These are phyloP conservation scores for Adansonia gregorii DNA, from an alignment of 441 rosid genomes.

Conservation along the genomic window DNA sequence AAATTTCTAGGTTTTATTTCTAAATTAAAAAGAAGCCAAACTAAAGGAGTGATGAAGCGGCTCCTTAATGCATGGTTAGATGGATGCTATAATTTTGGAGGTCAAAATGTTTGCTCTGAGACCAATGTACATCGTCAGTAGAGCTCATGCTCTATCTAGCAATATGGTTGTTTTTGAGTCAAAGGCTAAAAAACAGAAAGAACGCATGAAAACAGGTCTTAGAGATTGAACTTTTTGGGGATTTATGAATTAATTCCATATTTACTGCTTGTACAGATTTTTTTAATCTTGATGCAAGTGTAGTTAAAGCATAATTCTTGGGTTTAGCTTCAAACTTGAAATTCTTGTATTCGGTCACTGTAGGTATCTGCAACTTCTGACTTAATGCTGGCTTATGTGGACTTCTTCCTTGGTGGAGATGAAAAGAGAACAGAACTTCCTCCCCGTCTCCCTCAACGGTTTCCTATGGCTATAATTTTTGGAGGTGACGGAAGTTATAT, in stretches of 20 bases:
- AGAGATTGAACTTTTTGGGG: slow-evolving; percentile 6
- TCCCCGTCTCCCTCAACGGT: slow-evolving; percentile 77
- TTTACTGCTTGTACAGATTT: background rate
- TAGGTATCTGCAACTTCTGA: slow-evolving; percentile 98
- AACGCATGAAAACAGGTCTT: background rate
- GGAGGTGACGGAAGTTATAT: slow-evolving; percentile 99
- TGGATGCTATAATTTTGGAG: slow-evolving; percentile 1
- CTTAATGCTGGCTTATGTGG: slow-evolving; percentile 94
- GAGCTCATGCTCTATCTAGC: slow-evolving; percentile 14
- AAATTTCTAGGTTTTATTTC: background rate
- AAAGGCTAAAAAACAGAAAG: background rate
- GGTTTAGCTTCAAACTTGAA: background rate
- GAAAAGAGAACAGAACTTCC: slow-evolving; percentile 98
- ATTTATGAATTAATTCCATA: slow-evolving; percentile 23
- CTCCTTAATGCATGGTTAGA: slow-evolving; percentile 4
- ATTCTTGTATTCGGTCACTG: slow-evolving; percentile 23
- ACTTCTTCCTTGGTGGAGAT: slow-evolving; percentile 99
- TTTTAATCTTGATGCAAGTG: background rate
- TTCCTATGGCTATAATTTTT: slow-evolving; percentile 84
- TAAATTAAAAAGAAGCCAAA: slow-evolving; percentile 2
- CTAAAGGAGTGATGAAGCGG: background rate
- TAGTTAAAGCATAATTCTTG: background rate
- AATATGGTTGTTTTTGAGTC: background rate
- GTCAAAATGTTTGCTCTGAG: slow-evolving; percentile 1
- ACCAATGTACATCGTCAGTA: background rate